Conservation (phyloP, 805 yeast species). For the Ogataea populi-albae region DNA sequence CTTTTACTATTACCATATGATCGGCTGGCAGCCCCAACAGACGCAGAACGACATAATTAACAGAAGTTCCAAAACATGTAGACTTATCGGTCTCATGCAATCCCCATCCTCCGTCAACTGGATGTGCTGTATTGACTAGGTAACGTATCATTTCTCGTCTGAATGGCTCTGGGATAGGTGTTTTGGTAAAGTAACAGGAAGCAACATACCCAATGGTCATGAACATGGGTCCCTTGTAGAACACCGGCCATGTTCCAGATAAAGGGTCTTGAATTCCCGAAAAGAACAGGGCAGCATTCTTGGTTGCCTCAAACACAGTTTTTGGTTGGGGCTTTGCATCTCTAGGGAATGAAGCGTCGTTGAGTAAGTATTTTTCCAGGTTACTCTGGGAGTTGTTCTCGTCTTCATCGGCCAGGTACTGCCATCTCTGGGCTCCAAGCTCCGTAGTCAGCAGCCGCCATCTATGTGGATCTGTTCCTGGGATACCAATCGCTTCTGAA, state of each 20-base stretch:
- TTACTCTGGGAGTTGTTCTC: slow-evolving; percentile 48
- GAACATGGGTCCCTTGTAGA: slow-evolving; percentile 98
- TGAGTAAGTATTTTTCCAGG: slow-evolving; percentile 51
- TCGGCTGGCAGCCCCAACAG: slow-evolving; percentile 69
- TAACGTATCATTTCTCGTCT: slow-evolving; percentile 75
- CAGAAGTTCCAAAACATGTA: slow-evolving; percentile 90
- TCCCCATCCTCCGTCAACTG: slow-evolving; percentile 99
- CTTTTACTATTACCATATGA: slow-evolving; percentile 77
- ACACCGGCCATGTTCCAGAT: slow-evolving; percentile 87
- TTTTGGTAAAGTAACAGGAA: slow-evolving; percentile 65
- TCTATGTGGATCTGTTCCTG: slow-evolving; percentile 60
- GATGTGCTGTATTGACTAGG: slow-evolving; percentile 88
- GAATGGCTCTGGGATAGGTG: slow-evolving; percentile 64
- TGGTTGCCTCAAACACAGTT: slow-evolving; percentile 52
- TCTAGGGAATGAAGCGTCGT: slow-evolving; percentile 20
- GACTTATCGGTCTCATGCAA: slow-evolving; percentile 88
- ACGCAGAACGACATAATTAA: slow-evolving; percentile 81
- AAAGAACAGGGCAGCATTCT: slow-evolving; percentile 72
- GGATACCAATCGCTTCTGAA: slow-evolving; percentile 69
- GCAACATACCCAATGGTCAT: slow-evolving; percentile 87
- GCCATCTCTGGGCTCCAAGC: slow-evolving; percentile 83
- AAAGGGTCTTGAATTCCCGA: slow-evolving; percentile 64
- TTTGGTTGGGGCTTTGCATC: slow-evolving; percentile 31
- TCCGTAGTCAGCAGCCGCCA: slow-evolving; percentile 77
- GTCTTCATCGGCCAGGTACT: slow-evolving; percentile 47